Percentiles rank a stretch among this genome's conserved stretches.
Evolutionary conservation across 2,329 filamentous ascomycete species (phyloP).

Genomic region (Penicillium crustosum): DNA sequence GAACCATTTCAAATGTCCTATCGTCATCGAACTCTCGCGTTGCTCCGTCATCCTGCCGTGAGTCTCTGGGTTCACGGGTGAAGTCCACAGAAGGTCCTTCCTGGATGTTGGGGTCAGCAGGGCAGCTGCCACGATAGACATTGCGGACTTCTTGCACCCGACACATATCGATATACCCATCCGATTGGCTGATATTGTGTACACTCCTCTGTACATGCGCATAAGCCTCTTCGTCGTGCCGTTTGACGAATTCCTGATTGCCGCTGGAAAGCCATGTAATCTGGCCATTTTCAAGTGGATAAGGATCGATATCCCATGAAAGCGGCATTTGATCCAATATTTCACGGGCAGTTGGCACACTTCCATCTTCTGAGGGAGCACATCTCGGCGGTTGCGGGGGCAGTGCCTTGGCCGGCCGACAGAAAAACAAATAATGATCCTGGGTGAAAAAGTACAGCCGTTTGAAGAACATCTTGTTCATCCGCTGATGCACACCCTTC

Average conservation of each 20-base stretch:
- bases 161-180: conserved; percentile 64
- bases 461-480: conserved; percentile 64
- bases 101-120: conserved; percentile 55
- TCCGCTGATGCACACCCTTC: conserved; percentile 56
- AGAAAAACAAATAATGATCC: conserved; percentile 63
- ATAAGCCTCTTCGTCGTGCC: conserved; percentile 59
- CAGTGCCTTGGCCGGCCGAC: conserved; percentile 58
- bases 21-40: conserved; percentile 56
- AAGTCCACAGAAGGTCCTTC: conserved; percentile 58
- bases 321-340: conserved; percentile 59
- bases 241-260: conserved; percentile 47
- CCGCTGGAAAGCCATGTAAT: conserved; percentile 58
- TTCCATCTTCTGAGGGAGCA: conserved; percentile 42
- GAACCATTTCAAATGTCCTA: conserved; percentile 60
- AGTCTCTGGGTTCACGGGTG: conserved; percentile 49
- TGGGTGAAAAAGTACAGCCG: conserved; percentile 65
- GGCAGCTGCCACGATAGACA: conserved; percentile 51
- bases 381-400: conserved; percentile 61
- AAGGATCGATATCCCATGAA: conserved; percentile 63
- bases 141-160: conserved; percentile 59
- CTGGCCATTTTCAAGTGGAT: conserved; percentile 53
- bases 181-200: conserved; percentile 58
- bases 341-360: conserved; percentile 55
- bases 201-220: conserved; percentile 60
- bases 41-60: conserved; percentile 52